Evolutionary conservation across 2,329 filamentous ascomycete genomes (phyloP), one percentile per base, ranked within the genome.

Genomic region (Penicillium sp.): DNA sequence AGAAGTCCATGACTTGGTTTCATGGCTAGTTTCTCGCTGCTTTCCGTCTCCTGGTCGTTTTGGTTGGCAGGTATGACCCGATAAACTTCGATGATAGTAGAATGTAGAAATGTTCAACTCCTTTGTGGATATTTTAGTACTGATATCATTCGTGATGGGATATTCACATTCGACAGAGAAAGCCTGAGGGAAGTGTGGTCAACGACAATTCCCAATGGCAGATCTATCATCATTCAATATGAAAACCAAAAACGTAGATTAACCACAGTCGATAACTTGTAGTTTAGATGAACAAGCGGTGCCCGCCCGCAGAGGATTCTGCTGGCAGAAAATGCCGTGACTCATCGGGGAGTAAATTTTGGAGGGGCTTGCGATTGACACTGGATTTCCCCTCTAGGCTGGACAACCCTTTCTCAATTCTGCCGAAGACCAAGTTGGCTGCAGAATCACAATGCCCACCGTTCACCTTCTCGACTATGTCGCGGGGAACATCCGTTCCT

Each of bases 401-500:
- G 22, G 22, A 23, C n/a, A 37, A n/a, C 22, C 20, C n/a, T 14
- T 24, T 37, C 22, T 13, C 35, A 37, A 22, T 40, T 24, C 32
- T 46, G 26, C 13, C 36, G 28, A 14, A 14, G 39, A 49, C 27
- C 27, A 22, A 46, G 39, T 24, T 47, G 26, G 42, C 37, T 40
- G 16, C 35, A 42, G 37, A 34, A 10, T 13, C 18, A 47, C 44
- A 41, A 76, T 75, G 73, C 70, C 74, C 29, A 74, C 68, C 23
- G 74, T 76, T 44, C 72, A 77, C 57, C 62, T 77, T 29, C 75
- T 85, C 43, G 81, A 97, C 74, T 97, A 96, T 68, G 91, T 96
- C 57, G 91, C 93, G 51, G 93, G 93, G 65, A 98, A 98, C 70
- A 84, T 98, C 60, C 86, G 91, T 56, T 96, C 90, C 54, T 80